Percentiles rank a stretch among this genome's conserved stretches.
Conservation (phyloP, 2,329 filamentous ascomycete genomes). For the Amylocarpus encephaloides region DNA sequence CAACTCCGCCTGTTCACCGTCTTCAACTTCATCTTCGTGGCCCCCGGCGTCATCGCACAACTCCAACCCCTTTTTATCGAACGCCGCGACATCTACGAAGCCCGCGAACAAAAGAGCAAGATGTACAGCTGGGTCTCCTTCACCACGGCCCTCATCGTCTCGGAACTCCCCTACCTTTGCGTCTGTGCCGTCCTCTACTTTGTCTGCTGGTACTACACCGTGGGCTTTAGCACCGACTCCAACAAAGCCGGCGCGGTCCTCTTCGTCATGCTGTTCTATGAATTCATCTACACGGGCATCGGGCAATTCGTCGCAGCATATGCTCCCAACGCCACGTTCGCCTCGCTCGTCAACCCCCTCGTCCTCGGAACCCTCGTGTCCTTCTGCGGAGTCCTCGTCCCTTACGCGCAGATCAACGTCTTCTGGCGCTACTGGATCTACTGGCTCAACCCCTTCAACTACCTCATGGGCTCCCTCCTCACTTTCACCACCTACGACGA, state of each 20-base stretch:
- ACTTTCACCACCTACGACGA: constrained; percentile 44
- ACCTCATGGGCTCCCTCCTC: constrained; percentile 51
- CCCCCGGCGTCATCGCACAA: constrained; percentile 51
- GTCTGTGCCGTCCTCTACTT: constrained; percentile 41
- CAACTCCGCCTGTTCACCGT: constrained; percentile 52
- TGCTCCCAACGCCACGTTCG: constrained; percentile 54
- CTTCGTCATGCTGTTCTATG: constrained; percentile 52
- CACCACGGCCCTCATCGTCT: constrained; percentile 44
- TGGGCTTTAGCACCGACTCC: constrained; percentile 41
- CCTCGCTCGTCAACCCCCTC: constrained; percentile 50
- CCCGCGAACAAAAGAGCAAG: constrained; percentile 54
- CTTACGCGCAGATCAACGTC: constrained; percentile 51
- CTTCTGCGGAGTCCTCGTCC: constrained; percentile 72
- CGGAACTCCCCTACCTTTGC: constrained; percentile 41
- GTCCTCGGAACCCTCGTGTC: constrained; percentile 53
- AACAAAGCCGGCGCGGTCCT: constrained; percentile 45
- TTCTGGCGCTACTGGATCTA: constrained; percentile 56
- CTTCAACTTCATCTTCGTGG: constrained; percentile 59
- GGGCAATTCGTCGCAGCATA: constrained; percentile 60
- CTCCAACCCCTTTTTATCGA: constrained; percentile 53
- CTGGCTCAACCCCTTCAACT: constrained; percentile 56
- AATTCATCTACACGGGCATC: constrained; percentile 54
- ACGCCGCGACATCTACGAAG: constrained; percentile 51
- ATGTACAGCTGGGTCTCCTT: constrained; percentile 56
- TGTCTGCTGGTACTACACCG: constrained; percentile 52